These are phyloP conservation scores for Chalaropsis ovoidea DNA, from an alignment of 2,329 filamentous ascomycete species.

Conservation along the genomic window DNA sequence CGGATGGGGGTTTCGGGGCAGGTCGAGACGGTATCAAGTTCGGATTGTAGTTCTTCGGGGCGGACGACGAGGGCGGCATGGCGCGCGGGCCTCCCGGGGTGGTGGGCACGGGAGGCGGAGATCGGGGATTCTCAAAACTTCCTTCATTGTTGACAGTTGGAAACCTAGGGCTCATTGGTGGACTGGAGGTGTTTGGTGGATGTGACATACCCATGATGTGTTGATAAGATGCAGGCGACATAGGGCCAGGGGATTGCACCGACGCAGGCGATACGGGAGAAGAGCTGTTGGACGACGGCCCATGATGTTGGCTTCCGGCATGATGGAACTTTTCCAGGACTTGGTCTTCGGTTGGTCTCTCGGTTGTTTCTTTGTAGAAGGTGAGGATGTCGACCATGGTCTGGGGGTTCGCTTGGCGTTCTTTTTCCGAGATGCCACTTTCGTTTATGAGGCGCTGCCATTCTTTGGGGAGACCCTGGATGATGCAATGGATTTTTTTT, in stretches of 20 bases:
- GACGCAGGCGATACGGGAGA: constrained; percentile 39
- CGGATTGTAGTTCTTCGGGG: constrained; percentile 41
- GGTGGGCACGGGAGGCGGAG: constrained; percentile 73
- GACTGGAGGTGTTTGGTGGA: constrained; percentile 52
- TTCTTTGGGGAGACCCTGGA: constrained; percentile 84
- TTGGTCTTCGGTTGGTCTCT: constrained; percentile 68
- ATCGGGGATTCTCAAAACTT: constrained; percentile 94
- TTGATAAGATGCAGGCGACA: constrained; percentile 46
- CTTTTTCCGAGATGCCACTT: constrained; percentile 91
- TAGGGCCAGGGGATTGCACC: constrained; percentile 34
- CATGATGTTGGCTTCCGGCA: constrained; percentile 41
- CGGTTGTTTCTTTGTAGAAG: constrained; percentile 92
- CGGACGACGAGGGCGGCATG: constrained; percentile 29
- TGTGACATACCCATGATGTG: constrained; percentile 46
- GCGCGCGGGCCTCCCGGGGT: constrained; percentile 34
- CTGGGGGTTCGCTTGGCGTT: constrained; percentile 90
- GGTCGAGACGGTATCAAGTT: constrained; percentile 66
- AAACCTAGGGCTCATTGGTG: constrained; percentile 75
- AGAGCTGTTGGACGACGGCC: constrained; percentile 36
- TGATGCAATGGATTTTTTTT: not conserved
- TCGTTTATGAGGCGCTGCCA: constrained; percentile 95
- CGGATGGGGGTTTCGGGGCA: constrained; percentile 71
- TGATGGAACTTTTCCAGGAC: constrained; percentile 95
- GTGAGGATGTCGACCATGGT: constrained; percentile 91
- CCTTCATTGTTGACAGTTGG: constrained; percentile 74